A percentile compares a stretch with the other conserved stretches of the same genome.
phyloP scores from a whole-genome alignment of 345 rosid species.

The Raphanus sativus region DNA sequence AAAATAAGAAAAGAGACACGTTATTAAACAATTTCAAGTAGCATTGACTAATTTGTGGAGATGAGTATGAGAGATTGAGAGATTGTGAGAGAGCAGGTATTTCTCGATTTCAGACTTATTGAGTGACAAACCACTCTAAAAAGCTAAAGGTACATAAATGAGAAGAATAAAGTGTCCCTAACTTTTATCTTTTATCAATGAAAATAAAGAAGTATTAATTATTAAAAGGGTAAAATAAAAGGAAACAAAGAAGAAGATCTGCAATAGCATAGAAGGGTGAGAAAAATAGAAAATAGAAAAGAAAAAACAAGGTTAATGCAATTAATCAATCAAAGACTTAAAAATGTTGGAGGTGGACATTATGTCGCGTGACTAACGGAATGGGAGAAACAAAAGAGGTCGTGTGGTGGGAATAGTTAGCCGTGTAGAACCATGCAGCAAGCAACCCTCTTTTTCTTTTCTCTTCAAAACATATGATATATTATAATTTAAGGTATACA shows the following conservation, averaged over 20 bases:
- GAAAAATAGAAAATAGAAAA: not conserved
- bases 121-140: conserved; percentile 2
- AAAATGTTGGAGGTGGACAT: not conserved
- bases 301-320: not conserved
- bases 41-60: conserved; percentile 26
- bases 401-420: conserved; percentile 22
- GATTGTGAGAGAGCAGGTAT: conserved; percentile 28
- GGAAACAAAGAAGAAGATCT: not conserved
- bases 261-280: not conserved
- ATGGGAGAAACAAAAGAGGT: conserved; percentile 18
- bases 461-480: not conserved
- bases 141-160: conserved; percentile 19
- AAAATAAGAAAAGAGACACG: not conserved
- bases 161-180: conserved; percentile 12
- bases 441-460: conserved; percentile 2
- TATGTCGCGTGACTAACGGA: conserved; percentile 40
- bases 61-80: conserved; percentile 13
- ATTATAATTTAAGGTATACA: not conserved
- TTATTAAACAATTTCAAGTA: conserved; percentile 2
- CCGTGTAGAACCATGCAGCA: conserved; percentile 15
- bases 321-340: conserved; percentile 19
- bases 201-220: not conserved
- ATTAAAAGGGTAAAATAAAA: not conserved
- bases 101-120: conserved; percentile 32
- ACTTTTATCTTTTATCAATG: not conserved